Base-by-base conservation (phyloP, 768 basidiomycete species). In the Lactarius tabidus region DNA sequence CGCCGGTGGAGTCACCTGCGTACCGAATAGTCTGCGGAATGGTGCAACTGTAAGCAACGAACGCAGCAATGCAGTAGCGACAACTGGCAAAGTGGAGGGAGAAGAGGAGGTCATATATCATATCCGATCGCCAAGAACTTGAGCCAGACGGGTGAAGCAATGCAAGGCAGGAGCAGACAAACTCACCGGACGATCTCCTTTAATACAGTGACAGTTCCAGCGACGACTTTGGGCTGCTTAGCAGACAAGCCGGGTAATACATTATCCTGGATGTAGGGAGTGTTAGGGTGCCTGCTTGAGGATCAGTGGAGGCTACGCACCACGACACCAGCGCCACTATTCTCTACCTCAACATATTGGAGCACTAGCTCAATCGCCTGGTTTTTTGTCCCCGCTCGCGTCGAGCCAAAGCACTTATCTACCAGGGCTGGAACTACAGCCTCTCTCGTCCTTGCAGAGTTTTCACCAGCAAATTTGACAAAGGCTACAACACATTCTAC, bases 341-440 rank as follows among this genome's bases (percentile, higher is more conserved):
- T 98, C 77, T 95, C 95, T 35, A 94, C 89, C 74, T 98, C 97
- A 39, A 93, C 88, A 74, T 94, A 98, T 74, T 95, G 90, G 70
- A 95, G 76, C 59, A 85, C 82, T 17, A 97, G 82, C 71, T 98
- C 97, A 45, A 91, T 76, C 15, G 92, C 91, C 65, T 95, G 90
- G 67, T 81, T 84, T 79, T 88, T 97, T 20, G 96, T 98, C 26
- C 93, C 94, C 12, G 90, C 89, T 72, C 95, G 84, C 43, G 94
- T 79, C 23, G 95, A 94, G 29, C 96, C 95, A 62, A 97, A 84
- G 72, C 93, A 94, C 76, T 99, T 99, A 72, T 99, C 97, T 41
- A 98, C 95, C 65, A 99, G 77, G 4, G 90, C 89, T n/a, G 95
- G 92, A 9, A 97, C 80, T 10, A 99, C 87, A 3, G 80, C 81